phyloP scores from a whole-genome alignment of 148 eudicot genomes.

The Diospyros lotus region DNA sequence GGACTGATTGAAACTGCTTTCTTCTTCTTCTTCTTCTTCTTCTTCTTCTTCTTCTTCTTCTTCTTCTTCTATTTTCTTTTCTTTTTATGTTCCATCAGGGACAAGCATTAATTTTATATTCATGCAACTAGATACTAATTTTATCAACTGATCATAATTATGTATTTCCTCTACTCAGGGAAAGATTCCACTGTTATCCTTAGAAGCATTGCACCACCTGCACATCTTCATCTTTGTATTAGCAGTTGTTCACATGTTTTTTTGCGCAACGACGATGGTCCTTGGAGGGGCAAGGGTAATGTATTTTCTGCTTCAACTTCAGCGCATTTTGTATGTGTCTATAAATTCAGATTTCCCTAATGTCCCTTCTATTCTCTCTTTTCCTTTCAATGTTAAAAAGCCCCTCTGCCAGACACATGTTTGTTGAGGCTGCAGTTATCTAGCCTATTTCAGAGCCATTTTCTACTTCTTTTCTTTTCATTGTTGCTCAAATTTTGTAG shows the following conservation, averaged over 20 bases:
- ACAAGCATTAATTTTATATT: too few relatives aligned
- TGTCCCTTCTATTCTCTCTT: background rate
- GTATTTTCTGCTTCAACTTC: background rate
- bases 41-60: too few relatives aligned
- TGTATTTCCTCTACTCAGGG: conserved; percentile 41
- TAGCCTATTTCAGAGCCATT: background rate
- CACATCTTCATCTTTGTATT: conserved; percentile 91
- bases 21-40: too few relatives aligned
- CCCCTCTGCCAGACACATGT: background rate
- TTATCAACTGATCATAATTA: too few relatives aligned
- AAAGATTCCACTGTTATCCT: conserved; percentile 60
- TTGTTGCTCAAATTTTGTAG: background rate
- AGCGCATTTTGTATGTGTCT: background rate
- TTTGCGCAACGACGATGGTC: conserved; percentile 77
- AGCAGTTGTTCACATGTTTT: conserved; percentile 78
- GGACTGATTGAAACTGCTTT: too few relatives aligned
- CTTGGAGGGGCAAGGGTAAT: conserved; percentile 81
- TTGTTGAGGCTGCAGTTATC: background rate
- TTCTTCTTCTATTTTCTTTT: too few relatives aligned
- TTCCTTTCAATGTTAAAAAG: background rate
- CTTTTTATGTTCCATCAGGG: too few relatives aligned
- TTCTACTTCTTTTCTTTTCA: background rate
- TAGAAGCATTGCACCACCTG: conserved; percentile 91
- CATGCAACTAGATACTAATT: too few relatives aligned
- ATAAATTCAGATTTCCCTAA: background rate